phyloP scores from a whole-genome alignment of 768 basidiomycete genomes.

The Coprinopsis strossmayeri region DNA sequence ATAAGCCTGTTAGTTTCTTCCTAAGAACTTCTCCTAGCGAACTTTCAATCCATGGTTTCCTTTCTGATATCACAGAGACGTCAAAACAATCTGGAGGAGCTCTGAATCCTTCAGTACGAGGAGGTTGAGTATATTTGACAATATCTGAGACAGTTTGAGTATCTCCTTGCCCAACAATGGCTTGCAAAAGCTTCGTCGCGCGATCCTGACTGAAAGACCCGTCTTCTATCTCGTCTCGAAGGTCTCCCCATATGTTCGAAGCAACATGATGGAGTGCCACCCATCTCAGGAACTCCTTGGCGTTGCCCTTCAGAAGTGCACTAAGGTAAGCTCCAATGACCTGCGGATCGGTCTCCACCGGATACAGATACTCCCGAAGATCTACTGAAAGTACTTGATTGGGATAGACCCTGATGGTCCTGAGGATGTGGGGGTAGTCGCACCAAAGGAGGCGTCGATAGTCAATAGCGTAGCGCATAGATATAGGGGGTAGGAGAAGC shows the following conservation, averaged over 20 bases:
- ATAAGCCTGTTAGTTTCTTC: conserved; percentile 12
- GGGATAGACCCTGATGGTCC: conserved; percentile 46
- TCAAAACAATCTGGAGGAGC: conserved; percentile 47
- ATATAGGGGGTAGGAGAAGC: conserved; percentile 68
- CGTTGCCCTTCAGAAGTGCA: conserved; percentile 38
- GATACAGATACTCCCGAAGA: conserved; percentile 61
- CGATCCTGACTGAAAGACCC: conserved; percentile 24
- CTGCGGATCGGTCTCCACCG: conserved; percentile 56
- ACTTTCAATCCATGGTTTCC: conserved; percentile 18
- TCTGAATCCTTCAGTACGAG: conserved; percentile 24
- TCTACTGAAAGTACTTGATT: conserved; percentile 48
- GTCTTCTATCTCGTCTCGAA: conserved; percentile 21
- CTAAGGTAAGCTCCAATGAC: conserved; percentile 60
- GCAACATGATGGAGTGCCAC: conserved; percentile 79
- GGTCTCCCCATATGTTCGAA: conserved; percentile 65
- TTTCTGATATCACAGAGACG: conserved; percentile 16
- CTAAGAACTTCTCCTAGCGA: conserved; percentile 13
- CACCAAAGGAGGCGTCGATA: conserved; percentile 82
- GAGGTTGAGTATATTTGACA: conserved; percentile 48
- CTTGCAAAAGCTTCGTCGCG: conserved; percentile 42
- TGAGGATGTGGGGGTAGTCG: conserved; percentile 65
- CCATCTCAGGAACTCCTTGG: conserved; percentile 55
- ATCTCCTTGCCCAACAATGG: conserved; percentile 45
- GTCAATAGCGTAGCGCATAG: conserved; percentile 73
- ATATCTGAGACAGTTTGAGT: conserved; percentile 44